Conservation (phyloP, 2,329 filamentous ascomycete species). For the Pseudocercospora cruenta region DNA sequence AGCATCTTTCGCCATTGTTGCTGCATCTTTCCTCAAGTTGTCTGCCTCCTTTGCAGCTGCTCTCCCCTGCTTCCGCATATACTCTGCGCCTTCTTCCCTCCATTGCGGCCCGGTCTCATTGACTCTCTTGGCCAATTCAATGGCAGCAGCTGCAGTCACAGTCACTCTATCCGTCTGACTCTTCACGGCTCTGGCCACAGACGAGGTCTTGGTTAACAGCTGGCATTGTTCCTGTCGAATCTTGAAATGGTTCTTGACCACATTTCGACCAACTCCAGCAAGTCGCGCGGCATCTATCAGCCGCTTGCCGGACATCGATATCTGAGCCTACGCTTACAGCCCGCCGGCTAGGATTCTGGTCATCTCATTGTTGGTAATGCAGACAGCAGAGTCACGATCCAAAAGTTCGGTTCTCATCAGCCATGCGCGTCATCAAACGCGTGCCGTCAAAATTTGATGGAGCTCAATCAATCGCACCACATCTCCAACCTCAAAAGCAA, state of each 20-base stretch:
- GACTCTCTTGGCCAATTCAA: conserved; percentile 61
- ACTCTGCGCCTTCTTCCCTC: conserved; percentile 27
- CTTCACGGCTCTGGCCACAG: conserved; percentile 65
- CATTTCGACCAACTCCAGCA: conserved; percentile 51
- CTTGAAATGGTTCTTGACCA: conserved; percentile 59
- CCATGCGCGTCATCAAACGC: conserved; percentile 1
- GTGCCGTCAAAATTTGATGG: background rate
- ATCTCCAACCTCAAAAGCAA: background rate
- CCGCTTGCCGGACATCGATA: conserved; percentile 54
- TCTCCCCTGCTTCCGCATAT: conserved; percentile 18
- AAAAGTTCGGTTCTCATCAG: background rate
- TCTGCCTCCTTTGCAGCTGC: conserved; percentile 36
- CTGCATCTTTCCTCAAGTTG: conserved; percentile 21
- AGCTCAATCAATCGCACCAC: background rate
- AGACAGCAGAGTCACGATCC: background rate
- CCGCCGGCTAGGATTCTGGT: background rate
- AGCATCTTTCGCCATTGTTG: conserved; percentile 12
- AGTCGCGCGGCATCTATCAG: conserved; percentile 56
- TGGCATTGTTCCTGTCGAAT: conserved; percentile 66
- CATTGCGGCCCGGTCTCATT: conserved; percentile 52
- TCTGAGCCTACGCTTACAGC: background rate
- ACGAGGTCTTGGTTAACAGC: conserved; percentile 66
- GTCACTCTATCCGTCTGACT: conserved; percentile 64
- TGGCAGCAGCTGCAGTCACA: conserved; percentile 63
- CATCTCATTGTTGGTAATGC: conserved; percentile 1